Evolutionary conservation across 768 basidiomycete genomes (phyloP), one percentile per base, ranked within the genome.

Genomic region (Boletus insuetus): DNA sequence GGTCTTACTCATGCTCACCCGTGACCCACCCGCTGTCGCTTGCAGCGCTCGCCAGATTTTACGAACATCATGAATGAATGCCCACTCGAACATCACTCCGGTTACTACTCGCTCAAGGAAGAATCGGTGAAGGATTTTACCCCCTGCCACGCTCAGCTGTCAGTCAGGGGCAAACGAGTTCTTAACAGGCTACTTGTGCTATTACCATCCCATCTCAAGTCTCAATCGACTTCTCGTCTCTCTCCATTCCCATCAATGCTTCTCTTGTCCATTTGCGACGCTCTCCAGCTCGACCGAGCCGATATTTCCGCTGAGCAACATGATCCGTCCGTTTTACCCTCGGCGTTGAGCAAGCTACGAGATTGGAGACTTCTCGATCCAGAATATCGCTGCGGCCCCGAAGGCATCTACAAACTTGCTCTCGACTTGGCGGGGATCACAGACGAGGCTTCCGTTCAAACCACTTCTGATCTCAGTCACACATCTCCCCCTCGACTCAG

Each of bases 321-420:
- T 11, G 41, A 58, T 4, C 14, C 46, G 17, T 49, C 57, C 42
- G 13, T 67, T 9, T 48, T 69, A 10, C 65, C 67, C 39, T 55
- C 14, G 48, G 68, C 67, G 17, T 51, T 69, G 56, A 46, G 42
- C 17, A 67, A 49, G 53, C 54, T 69, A 42, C 59, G 65, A 17
- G 52, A 51, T 9, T 69, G 67, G 68, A 61, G 67, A 42, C 52
- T 69, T 42, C 58, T 67, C 20, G 60, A 64, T 32, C 54, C 47
- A 20, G 43, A 44, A 0, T 17, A 53, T 51, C 67, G 64, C 6
- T 46, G 22, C 51, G 60, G 60, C 32, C 22, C 50, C 29, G 44
- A 39, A 9, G 57, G 55, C 8, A 14, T 65, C 22, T 48, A 51
- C 37, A 56, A 26, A 16, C 59, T 69, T 44, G 67, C 68, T 3